Percentiles rank a stretch among this genome's conserved stretches.
Conservation (phyloP, 1,139 yeast genomes). For the Geotrichum carabidarum region DNA sequence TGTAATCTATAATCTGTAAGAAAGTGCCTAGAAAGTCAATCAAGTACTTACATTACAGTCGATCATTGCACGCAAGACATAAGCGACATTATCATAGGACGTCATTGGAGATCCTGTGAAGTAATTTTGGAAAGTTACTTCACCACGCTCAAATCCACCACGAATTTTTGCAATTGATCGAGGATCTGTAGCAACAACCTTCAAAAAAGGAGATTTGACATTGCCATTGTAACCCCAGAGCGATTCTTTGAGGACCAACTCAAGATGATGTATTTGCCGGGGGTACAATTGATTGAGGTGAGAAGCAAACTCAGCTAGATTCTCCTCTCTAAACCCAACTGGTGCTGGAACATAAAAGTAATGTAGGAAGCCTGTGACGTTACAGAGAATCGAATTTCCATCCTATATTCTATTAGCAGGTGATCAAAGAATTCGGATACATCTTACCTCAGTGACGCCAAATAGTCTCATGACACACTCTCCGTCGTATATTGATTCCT, state of each 20-base stretch:
- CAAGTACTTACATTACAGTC: constrained; percentile 56
- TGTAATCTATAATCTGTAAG: constrained; percentile 38
- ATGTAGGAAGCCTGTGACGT: constrained; percentile 81
- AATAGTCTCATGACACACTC: constrained; percentile 73
- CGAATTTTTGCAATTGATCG: constrained; percentile 62
- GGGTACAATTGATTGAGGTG: constrained; percentile 41
- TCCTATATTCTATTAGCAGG: constrained; percentile 34
- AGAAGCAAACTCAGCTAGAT: constrained; percentile 43
- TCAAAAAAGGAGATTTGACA: constrained; percentile 71
- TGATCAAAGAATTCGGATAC: background rate
- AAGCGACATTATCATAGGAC: constrained; percentile 87
- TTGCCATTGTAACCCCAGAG: constrained; percentile 92
- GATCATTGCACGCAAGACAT: constrained; percentile 78
- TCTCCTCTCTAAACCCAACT: constrained; percentile 57
- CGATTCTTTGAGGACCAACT: constrained; percentile 67
- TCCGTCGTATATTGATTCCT: constrained; percentile 49
- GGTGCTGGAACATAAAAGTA: constrained; percentile 94
- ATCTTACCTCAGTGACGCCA: constrained; percentile 63
- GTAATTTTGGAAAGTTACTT: constrained; percentile 56
- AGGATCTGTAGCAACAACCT: constrained; percentile 63
- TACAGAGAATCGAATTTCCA: constrained; percentile 86
- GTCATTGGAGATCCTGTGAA: constrained; percentile 50
- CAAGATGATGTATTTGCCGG: constrained; percentile 45
- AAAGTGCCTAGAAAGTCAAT: background rate
- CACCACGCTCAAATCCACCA: constrained; percentile 79